phyloP scores from a whole-genome alignment of 768 basidiomycete species.

The Suillus subaureus region DNA sequence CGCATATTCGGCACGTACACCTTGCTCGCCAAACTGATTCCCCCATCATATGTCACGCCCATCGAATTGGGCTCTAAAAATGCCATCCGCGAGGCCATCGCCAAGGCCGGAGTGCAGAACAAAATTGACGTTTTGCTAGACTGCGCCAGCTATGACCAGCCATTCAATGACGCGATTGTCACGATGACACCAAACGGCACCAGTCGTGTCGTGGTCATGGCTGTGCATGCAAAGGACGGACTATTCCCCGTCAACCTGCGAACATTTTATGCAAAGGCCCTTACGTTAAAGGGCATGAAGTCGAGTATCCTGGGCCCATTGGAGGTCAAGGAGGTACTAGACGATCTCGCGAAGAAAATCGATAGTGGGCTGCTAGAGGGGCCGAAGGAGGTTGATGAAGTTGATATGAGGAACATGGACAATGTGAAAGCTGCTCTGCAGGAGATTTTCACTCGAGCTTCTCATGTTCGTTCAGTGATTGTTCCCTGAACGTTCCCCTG shows the following conservation, averaged over 20 bases:
- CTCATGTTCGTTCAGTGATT: slow-evolving; percentile 33
- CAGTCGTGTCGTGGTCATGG: slow-evolving; percentile 38
- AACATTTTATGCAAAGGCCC: slow-evolving; percentile 29
- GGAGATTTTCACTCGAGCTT: slow-evolving; percentile 28
- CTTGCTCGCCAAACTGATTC: slow-evolving; percentile 25
- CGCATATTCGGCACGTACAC: slow-evolving; percentile 38
- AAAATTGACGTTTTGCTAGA: slow-evolving; percentile 38
- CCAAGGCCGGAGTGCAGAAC: slow-evolving; percentile 25
- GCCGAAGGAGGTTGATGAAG: slow-evolving; percentile 24
- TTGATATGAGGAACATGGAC: slow-evolving; percentile 24
- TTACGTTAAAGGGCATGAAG: slow-evolving; percentile 34
- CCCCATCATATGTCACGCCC: slow-evolving; percentile 32
- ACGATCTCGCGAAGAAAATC: slow-evolving; percentile 29
- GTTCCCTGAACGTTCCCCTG: slow-evolving; percentile 17
- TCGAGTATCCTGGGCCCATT: slow-evolving; percentile 25
- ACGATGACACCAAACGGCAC: slow-evolving; percentile 36
- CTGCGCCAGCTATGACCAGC: slow-evolving; percentile 35
- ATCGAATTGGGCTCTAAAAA: slow-evolving; percentile 33
- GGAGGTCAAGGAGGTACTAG: slow-evolving; percentile 31
- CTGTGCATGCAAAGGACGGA: slow-evolving; percentile 35
- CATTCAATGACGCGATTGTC: slow-evolving; percentile 35
- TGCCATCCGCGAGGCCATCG: slow-evolving; percentile 33
- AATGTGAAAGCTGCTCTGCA: slow-evolving; percentile 24
- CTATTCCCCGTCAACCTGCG: slow-evolving; percentile 33
- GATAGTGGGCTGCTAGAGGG: slow-evolving; percentile 29